These are phyloP conservation scores for Candida quercuum DNA, from an alignment of 805 yeast genomes.

Conservation along the genomic window DNA sequence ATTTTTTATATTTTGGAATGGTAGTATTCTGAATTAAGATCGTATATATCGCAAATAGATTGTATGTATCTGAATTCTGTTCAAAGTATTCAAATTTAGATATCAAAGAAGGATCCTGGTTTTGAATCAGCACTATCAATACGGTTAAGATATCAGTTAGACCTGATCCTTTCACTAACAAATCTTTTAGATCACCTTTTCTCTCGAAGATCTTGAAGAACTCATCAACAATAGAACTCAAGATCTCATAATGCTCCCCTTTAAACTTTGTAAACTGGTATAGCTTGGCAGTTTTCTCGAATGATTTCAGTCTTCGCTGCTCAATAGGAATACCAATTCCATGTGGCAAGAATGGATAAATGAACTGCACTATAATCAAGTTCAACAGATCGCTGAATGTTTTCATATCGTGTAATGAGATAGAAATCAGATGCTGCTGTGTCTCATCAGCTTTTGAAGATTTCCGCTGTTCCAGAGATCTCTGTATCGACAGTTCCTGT, in stretches of 20 bases:
- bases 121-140: conserved; percentile 36
- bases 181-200: conserved; percentile 31
- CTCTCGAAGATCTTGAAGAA: conserved; percentile 21
- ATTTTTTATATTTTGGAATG: conserved; percentile 39
- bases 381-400: conserved; percentile 61
- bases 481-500: conserved; percentile 12
- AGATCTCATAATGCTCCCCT: background rate
- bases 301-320: conserved; percentile 49
- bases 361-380: conserved; percentile 61
- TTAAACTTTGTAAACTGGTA: conserved; percentile 15
- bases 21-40: conserved; percentile 46
- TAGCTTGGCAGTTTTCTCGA: conserved; percentile 25
- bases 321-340: conserved; percentile 62
- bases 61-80: conserved; percentile 55
- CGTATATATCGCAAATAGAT: conserved; percentile 56
- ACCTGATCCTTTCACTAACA: conserved; percentile 62
- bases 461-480: conserved; percentile 1
- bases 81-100: conserved; percentile 29
- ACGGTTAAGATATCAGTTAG: conserved; percentile 53
- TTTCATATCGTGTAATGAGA: conserved; percentile 84
- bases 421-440: conserved; percentile 34
- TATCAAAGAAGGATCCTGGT: conserved; percentile 21
- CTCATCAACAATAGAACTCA: conserved; percentile 12
- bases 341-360: conserved; percentile 55
- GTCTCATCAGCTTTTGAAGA: conserved; percentile 15